These are phyloP conservation scores for Ogataea zsoltii DNA, from an alignment of 805 yeast species.

Conservation along the genomic window DNA sequence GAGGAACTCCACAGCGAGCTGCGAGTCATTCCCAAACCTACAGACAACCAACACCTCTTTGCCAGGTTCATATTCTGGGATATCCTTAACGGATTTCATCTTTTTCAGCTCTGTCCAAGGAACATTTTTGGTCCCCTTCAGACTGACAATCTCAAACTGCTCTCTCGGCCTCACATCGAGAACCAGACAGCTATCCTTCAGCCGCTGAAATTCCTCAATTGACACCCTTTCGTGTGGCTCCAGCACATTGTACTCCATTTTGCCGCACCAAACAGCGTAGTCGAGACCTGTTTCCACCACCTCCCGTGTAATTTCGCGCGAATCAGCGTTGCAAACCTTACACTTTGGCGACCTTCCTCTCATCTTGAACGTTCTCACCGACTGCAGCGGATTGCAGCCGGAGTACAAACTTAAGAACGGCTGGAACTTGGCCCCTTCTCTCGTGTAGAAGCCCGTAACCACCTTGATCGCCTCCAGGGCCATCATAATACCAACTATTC, in stretches of 20 bases:
- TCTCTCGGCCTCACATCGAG: constrained; percentile 79
- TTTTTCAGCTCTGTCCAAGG: constrained; percentile 55
- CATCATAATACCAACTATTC: constrained; percentile 84
- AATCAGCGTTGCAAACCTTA: constrained; percentile 55
- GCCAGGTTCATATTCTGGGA: constrained; percentile 12
- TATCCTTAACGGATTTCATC: constrained; percentile 21
- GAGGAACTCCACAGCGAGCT: constrained; percentile 63
- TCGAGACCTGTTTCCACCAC: constrained; percentile 52
- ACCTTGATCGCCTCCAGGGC: constrained; percentile 85
- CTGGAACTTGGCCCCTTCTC: constrained; percentile 50
- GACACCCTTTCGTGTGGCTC: constrained; percentile 46
- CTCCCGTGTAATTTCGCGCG: constrained; percentile 49
- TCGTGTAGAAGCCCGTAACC: constrained; percentile 53
- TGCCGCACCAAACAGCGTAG: constrained; percentile 78
- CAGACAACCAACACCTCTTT: constrained; percentile 62
- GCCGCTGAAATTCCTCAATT: constrained; percentile 35
- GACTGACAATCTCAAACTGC: constrained; percentile 67
- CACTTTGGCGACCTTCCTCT: constrained; percentile 65
- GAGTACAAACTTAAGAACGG: constrained; percentile 72
- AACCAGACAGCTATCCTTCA: constrained; percentile 35
- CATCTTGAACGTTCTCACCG: constrained; percentile 76
- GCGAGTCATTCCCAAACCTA: constrained; percentile 90
- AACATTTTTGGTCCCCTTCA: constrained; percentile 61
- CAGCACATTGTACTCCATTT: constrained; percentile 46
- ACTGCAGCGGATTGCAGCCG: constrained; percentile 61